Conservation (phyloP, 1,284 basidiomycete species). For the Ustanciosporium gigantosporum region DNA sequence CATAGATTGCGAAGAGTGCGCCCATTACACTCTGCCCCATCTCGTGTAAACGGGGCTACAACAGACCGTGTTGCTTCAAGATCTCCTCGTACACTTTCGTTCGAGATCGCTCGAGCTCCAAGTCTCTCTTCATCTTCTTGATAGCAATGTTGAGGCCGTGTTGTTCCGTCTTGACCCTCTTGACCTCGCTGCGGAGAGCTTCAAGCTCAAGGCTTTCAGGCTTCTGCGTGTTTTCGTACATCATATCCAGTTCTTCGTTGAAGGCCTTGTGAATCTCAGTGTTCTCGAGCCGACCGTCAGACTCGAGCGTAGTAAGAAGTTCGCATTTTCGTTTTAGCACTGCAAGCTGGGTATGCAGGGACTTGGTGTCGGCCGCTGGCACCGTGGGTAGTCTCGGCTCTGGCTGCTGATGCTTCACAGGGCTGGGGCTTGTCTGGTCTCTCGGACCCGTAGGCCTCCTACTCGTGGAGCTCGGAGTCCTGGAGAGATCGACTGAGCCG, state of each 20-base stretch:
- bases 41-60: too few relatives aligned
- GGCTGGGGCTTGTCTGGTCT: conserved; percentile 12
- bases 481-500: conserved; percentile 20
- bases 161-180: conserved; percentile 36
- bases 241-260: conserved; percentile 57
- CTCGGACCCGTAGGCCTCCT: conserved; percentile 37
- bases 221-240: conserved; percentile 54
- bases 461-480: conserved; percentile 39
- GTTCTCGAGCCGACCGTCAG: conserved; percentile 56
- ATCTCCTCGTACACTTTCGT: conserved; percentile 10
- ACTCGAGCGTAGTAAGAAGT: conserved; percentile 50
- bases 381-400: not conserved
- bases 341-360: conserved; percentile 31
- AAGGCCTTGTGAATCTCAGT: conserved; percentile 58
- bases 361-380: not conserved
- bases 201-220: conserved; percentile 46
- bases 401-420: not conserved
- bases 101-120: conserved; percentile 18
- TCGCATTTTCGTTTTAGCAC: conserved; percentile 46
- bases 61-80: conserved; percentile 19
- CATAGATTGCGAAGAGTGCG: too few relatives aligned
- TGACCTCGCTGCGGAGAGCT: conserved; percentile 37
- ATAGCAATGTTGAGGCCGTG: conserved; percentile 37
- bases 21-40: too few relatives aligned
- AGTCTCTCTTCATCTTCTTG: conserved; percentile 30